Evolutionary conservation across 1,139 yeast species (phyloP).

Genomic region (Hemisphaericaspora subhashii): DNA sequence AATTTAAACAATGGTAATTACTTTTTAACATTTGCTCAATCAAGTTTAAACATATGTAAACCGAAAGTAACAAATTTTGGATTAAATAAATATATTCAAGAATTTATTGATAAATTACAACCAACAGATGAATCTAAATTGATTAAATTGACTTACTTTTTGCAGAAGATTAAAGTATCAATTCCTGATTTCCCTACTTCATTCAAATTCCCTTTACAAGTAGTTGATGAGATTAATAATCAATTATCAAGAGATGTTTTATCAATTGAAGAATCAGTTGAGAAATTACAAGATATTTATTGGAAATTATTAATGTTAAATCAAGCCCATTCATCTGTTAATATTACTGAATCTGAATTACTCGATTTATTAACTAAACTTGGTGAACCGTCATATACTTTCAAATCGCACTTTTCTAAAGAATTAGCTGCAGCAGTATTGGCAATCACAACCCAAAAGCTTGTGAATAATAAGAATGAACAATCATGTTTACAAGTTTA

Average conservation of each 20-base stretch:
- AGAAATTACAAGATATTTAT: constrained; percentile 6
- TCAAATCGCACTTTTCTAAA: constrained; percentile 6
- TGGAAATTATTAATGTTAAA: constrained; percentile 15
- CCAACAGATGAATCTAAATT: constrained; percentile 18
- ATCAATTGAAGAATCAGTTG: constrained; percentile 5
- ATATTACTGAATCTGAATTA: constrained; percentile 10
- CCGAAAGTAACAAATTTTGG: constrained; percentile 52
- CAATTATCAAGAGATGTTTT: background rate
- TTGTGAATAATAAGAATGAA: background rate
- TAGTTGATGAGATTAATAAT: background rate
- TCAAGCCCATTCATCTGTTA: constrained; percentile 3
- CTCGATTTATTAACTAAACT: constrained; percentile 13
- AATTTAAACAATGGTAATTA: constrained; percentile 31
- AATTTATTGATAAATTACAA: constrained; percentile 45
- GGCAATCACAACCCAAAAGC: constrained; percentile 6
- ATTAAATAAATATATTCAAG: constrained; percentile 45
- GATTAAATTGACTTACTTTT: constrained; percentile 44
- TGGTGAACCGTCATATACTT: background rate
- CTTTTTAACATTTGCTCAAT: constrained; percentile 52
- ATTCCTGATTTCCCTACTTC: constrained; percentile 2
- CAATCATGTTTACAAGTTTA: background rate
- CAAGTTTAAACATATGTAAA: constrained; percentile 41
- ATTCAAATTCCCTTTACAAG: constrained; percentile 1
- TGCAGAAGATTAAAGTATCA: constrained; percentile 24
- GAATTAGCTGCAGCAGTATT: constrained; percentile 10